Evolutionary conservation across 371 early-diverging fungal genomes (phyloP).

Genomic region (Sporodiniella umbellata): DNA sequence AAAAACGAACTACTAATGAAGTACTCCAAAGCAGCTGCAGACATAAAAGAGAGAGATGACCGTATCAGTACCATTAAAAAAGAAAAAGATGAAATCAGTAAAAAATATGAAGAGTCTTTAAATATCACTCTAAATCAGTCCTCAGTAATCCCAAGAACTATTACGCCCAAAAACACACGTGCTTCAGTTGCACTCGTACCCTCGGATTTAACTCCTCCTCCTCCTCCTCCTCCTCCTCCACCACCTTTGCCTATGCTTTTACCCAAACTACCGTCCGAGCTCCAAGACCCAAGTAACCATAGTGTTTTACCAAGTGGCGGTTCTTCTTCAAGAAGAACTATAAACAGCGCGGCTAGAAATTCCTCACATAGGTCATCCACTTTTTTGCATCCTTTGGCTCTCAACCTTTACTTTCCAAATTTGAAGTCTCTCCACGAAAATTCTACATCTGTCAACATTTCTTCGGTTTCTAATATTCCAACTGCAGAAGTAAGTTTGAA

Average conservation of each 20-base stretch:
- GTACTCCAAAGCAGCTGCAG: constrained; percentile 35
- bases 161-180: neutral
- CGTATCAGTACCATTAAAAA: constrained; percentile 16
- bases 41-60: constrained; percentile 34
- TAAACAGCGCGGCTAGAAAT: constrained; percentile 2
- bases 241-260: constrained; percentile 20
- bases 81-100: constrained; percentile 1
- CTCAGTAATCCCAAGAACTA: neutral
- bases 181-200: constrained; percentile 23
- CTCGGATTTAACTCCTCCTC: constrained; percentile 21
- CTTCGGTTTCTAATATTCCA: neutral
- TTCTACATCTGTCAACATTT: constrained; percentile 2
- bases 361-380: constrained; percentile 25
- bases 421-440: constrained; percentile 42
- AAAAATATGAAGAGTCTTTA: neutral
- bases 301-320: neutral
- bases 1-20: constrained; percentile 48
- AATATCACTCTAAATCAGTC: neutral
- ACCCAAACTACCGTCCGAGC: no score
- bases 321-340: constrained; percentile 6
- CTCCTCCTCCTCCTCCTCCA: constrained; percentile 32
- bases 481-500: neutral
- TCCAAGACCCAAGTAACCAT: no score
- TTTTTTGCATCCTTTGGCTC: constrained; percentile 43
- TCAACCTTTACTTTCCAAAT: constrained; percentile 38